Evolutionary conservation across 441 rosid genomes (phyloP), one percentile per base, ranked within the genome.

Genomic region (Adansonia rubrostipa): DNA sequence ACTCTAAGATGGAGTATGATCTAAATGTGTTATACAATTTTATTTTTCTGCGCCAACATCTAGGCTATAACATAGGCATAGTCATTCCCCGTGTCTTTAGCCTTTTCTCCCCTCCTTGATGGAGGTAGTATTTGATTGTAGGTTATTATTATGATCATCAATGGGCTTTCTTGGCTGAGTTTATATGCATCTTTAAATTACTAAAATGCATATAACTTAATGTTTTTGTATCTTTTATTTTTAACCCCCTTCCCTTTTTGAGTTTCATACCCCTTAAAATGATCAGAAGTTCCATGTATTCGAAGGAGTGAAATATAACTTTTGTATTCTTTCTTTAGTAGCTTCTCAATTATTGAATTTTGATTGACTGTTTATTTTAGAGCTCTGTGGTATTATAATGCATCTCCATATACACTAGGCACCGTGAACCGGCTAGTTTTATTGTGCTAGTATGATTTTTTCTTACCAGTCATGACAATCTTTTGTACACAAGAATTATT

Each of bases 361-460:
- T 60, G 24, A 11, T 15, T 64, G 45, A 54, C 45, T 54, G 9
- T 71, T 71, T 42, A 33, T 51, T 71, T 24, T 24, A 51, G 44
- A 11, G 33, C 19, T 58, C 9, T 10, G 19, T 47, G 20, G 47
- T 48, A 13, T 60, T 60, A 10, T 54, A 51, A 58, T 70, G 56
- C 3, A 8, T 70, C 70, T 36, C 50, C 56, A 28, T 47, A 33
- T 15, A 11, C 53, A 2, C 22, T 48, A 11, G 4, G 75, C 50
- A 60, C 8, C 5, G 11, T 5, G 28, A 6, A 7, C 9, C 40
- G 8, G 6, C 47, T 13, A 42, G 45, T 68, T 77, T 57, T 6
- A 58, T 77, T 50, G 51, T 60, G 45, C 7, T 40, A 47, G 42
- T 62, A 62, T 28, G 71, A 60, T 78, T 71, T 60, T 62, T 78